Percentiles rank a stretch among this genome's conserved stretches.
Evolutionary conservation across 352 stramenopile species (phyloP).

Genomic region (Phytophthora meadii): DNA sequence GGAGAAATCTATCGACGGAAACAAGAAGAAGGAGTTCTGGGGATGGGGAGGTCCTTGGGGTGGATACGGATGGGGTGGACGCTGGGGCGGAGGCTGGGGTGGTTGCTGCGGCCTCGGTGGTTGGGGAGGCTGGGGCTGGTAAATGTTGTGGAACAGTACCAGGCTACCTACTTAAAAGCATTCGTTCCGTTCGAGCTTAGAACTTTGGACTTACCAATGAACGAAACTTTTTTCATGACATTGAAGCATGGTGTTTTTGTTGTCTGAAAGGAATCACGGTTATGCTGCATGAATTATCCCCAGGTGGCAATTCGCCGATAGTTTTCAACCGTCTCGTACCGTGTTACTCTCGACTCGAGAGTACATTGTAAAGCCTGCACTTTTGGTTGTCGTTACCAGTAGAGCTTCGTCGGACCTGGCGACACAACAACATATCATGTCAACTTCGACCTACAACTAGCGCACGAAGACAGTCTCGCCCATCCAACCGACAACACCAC

Average conservation of each 20-base stretch:
- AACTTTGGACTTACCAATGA: too few species aligned
- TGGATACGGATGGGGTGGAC: conserved; percentile 1
- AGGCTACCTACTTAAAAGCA: too few species aligned
- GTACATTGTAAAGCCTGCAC: too few species aligned
- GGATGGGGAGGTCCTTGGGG: not conserved
- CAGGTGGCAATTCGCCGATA: not conserved
- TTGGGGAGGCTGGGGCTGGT: conserved; percentile 1
- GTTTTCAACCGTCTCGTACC: not conserved
- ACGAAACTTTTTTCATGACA: too few species aligned
- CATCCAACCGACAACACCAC: conserved; percentile 2
- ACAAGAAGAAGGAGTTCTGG: conserved; percentile 4
- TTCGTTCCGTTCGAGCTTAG: too few species aligned
- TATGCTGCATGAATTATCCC: too few species aligned
- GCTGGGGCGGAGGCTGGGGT: conserved; percentile 1
- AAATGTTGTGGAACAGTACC: not conserved
- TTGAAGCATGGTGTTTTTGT: too few species aligned
- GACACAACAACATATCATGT: not conserved
- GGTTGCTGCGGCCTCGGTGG: conserved; percentile 1
- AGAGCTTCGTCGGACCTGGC: not conserved
- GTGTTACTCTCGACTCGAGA: too few species aligned
- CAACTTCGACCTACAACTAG: not conserved
- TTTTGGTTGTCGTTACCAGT: too few species aligned
- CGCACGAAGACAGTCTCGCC: not conserved
- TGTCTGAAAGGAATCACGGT: too few species aligned
- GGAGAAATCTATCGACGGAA: not conserved